Base-by-base conservation (phyloP, 768 basidiomycete species). In the Termitomyces sp. region DNA sequence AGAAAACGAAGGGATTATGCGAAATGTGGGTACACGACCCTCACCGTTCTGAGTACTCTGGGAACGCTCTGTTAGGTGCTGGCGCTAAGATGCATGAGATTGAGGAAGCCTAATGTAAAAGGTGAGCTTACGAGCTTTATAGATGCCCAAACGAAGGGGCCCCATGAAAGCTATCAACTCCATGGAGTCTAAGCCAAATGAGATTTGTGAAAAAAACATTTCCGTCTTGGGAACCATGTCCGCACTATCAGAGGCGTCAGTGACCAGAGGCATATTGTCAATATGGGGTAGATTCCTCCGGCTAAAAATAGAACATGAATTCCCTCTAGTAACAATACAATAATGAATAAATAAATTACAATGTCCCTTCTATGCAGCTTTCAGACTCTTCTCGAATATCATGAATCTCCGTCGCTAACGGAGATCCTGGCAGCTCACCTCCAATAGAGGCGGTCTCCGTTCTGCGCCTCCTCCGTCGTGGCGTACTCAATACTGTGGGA, bases 121-220 rank as follows among this genome's bases (percentile, higher is more conserved):
- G 18, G 18, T 7, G 26, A 28, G 3, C 69, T 53, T 65, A 75
- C 75, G 64, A 52, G 80, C 82, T 62, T 77, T 73, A 65, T 84
- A 82, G 4, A 83, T 75, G 18, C 82, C 83, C 16, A 84, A 66
- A 0, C 77, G 80, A 53, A 76, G 54, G n/a, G 75, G 76, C n/a
- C 80, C 82, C 75, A 83, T 80, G n/a, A 78, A 64, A 0, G 75
- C 77, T 81, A 85, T 81, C 82, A 48, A 80, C 64, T 6, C 72
- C 75, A 72, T 83, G 79, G 6, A 80, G 72, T 55, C 77, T 71
- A 16, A 81, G 33, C 79, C 79, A 81, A 0, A 66, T 57, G 13
- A 67, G 68, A 38, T 77, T 63, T 2, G 65, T 64, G 54, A 79
- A 78, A 30, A 67, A 64, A 35, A n/a, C 16, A 32, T 8, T 16